Base-by-base conservation (phyloP, 305 asterid species). In the Striga hermonthica region DNA sequence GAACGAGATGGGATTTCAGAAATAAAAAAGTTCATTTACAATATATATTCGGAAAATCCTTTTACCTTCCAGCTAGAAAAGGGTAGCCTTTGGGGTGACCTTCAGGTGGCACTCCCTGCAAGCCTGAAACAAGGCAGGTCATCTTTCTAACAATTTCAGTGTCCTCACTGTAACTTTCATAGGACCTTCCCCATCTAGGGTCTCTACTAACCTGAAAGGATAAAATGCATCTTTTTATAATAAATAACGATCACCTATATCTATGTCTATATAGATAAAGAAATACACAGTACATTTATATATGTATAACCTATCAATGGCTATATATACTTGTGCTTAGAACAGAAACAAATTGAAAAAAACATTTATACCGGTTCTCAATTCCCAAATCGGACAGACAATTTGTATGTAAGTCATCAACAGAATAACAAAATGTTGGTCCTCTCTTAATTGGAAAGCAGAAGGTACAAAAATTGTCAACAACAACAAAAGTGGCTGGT, bases 151-250 rank as follows among this genome's bases (percentile, higher is more conserved):
- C 93, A 47, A 92, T 62, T 65, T 87, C 87, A 52, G 97, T 80
- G 77, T 83, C 82, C 75, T 92, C 98, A 74, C 97, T 79, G 63
- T 87, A 89, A 72, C 98, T 87, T 74, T 92, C 97, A 38, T 89
- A 92, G 79, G 79, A 74, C 79, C 98, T 84, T 79, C 98, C 98
- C 98, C 97, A 92, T 81, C 98, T 85, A 41, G 98, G 98, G 58
- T 92, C 98, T 78, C 84, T 89, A 60, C 82, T 79, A 22, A 92
- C 95, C 98, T 92, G 76, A 52, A 77, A 70, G 41, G 40, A 72
- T 52, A 50, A 67, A 57, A 35, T 40, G 62, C 62, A 73, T 68
- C 48, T 61, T 14, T 72, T 48, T 66, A 69, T 57, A 52, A 39
- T 13, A 69, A 49, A 60, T 59, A n/a, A 49, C 28, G 60, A 71